Conservation (phyloP, 2,329 filamentous ascomycete species). For the Colletotrichum shisoi region DNA sequence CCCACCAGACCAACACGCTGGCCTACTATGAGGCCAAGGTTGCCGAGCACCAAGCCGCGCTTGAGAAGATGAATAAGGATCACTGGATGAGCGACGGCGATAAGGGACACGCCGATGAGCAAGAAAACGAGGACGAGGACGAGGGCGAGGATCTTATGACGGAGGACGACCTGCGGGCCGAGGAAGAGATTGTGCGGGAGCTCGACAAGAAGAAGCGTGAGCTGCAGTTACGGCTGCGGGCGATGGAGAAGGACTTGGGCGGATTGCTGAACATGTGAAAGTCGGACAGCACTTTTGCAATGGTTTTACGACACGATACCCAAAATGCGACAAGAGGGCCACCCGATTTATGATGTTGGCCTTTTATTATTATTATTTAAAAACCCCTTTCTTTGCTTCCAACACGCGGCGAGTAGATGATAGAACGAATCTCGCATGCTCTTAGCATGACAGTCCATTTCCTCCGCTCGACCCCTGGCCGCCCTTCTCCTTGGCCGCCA, state of each 20-base stretch:
- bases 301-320: slow-evolving; percentile 28
- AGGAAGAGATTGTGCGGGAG: slow-evolving; percentile 71
- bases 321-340: slow-evolving; percentile 31
- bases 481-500: slow-evolving; percentile 54
- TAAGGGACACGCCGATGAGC: slow-evolving; percentile 61
- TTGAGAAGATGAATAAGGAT: slow-evolving; percentile 76
- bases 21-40: slow-evolving; percentile 83
- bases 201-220: slow-evolving; percentile 66
- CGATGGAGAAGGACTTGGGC: slow-evolving; percentile 65
- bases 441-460: slow-evolving; percentile 30
- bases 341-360: slow-evolving; percentile 20
- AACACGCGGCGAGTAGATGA: neutral
- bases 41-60: slow-evolving; percentile 74
- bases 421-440: neutral
- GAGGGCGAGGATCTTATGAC: slow-evolving; percentile 61
- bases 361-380: neutral
- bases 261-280: slow-evolving; percentile 62
- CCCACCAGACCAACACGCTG: slow-evolving; percentile 75
- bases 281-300: slow-evolving; percentile 5
- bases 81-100: slow-evolving; percentile 64
- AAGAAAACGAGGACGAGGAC: slow-evolving; percentile 46
- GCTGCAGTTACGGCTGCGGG: slow-evolving; percentile 60
- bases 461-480: slow-evolving; percentile 4
- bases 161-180: slow-evolving; percentile 71
- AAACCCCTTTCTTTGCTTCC: too few species aligned